Conservation (phyloP, 164 flowering plant genomes). For the Sextonia rubra region DNA sequence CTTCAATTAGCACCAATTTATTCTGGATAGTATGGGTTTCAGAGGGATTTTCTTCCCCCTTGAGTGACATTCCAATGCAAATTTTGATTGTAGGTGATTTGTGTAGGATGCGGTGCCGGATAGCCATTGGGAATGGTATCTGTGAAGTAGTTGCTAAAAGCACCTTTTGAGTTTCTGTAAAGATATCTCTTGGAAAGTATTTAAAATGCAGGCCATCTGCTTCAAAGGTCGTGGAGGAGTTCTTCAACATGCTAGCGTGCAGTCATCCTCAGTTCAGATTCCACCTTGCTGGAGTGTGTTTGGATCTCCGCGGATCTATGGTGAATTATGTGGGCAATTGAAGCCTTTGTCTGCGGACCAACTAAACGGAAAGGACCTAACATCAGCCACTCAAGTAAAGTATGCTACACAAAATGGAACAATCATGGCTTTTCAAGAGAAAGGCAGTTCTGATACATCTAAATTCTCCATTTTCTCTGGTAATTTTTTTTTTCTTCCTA, state of each 20-base stretch:
- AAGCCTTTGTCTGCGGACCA: conserved; percentile 27
- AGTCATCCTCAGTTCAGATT: conserved; percentile 29
- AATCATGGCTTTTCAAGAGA: conserved; percentile 15
- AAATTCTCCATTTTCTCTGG: conserved; percentile 53
- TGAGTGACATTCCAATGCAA: too few relatives aligned
- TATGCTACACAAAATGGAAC: conserved; percentile 8
- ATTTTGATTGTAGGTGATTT: too few relatives aligned
- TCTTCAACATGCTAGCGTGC: conserved; percentile 30
- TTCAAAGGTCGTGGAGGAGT: conserved; percentile 42
- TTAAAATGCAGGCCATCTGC: conserved; percentile 36
- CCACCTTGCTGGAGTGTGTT: conserved; percentile 45
- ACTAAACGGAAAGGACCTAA: conserved; percentile 22
- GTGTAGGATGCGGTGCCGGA: too few relatives aligned
- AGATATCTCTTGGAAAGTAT: background rate
- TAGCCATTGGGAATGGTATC: too few relatives aligned
- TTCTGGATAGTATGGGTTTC: too few relatives aligned
- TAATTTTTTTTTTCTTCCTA: conserved; percentile 14
- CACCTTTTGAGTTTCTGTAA: too few relatives aligned
- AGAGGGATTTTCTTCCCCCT: too few relatives aligned
- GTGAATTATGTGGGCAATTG: conserved; percentile 33
- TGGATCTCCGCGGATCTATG: conserved; percentile 33
- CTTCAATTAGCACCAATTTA: too few relatives aligned
- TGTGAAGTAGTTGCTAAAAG: too few relatives aligned
- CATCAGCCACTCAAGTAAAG: conserved; percentile 15
- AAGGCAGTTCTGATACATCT: conserved; percentile 18